These are phyloP conservation scores for Prunella vulgaris DNA, from an alignment of 257 asterid species.

Conservation along the genomic window DNA sequence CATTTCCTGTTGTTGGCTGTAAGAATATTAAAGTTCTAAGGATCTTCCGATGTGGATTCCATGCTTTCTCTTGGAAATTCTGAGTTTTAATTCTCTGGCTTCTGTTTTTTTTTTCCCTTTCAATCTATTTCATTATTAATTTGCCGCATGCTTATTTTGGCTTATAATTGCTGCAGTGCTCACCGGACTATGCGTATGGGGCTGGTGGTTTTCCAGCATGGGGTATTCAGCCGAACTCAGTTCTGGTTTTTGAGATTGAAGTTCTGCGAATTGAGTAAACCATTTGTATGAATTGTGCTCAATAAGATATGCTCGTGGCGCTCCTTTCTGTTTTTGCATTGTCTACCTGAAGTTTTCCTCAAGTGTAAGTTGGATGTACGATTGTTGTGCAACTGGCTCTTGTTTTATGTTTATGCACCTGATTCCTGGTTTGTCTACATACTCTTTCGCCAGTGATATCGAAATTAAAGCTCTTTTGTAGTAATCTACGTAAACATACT, in stretches of 20 bases:
- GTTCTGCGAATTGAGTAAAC: conserved; percentile 51
- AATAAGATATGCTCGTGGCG: neutral
- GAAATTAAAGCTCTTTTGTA: no score
- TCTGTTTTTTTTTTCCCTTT: neutral
- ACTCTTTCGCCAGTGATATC: neutral
- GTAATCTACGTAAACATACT: neutral
- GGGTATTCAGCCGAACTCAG: conserved; percentile 93
- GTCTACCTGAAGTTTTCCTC: neutral
- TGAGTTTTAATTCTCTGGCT: neutral
- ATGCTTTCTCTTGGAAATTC: neutral
- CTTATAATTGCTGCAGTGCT: conserved; percentile 57
- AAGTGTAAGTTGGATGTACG: neutral
- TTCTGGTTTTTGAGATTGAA: conserved; percentile 81
- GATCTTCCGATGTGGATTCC: neutral
- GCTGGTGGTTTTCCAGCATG: conserved; percentile 78
- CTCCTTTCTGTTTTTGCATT: conserved; percentile 9
- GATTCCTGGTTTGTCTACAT: no score
- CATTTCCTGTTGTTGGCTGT: neutral
- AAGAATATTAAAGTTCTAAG: neutral
- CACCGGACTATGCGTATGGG: conserved; percentile 95
- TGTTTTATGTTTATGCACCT: neutral
- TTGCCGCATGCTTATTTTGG: neutral
- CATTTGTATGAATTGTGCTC: neutral
- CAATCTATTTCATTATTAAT: neutral
- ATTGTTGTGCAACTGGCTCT: neutral